These are phyloP conservation scores for Phycomyces nitens DNA, from an alignment of 192 early-diverging fungal species.

Conservation along the genomic window DNA sequence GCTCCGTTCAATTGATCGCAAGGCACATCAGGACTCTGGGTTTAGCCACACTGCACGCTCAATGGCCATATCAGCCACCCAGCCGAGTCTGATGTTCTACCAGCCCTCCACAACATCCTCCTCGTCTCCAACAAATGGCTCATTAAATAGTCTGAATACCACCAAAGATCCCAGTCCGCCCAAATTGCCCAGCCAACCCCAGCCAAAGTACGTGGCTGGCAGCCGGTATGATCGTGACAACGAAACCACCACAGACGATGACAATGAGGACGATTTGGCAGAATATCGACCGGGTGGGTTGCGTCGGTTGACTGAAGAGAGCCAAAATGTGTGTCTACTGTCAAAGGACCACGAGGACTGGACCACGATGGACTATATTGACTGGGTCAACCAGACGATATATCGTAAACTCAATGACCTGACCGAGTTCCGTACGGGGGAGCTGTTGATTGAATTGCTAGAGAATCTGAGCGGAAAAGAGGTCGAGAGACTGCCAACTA, in stretches of 20 bases:
- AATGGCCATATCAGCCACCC: too few relatives aligned
- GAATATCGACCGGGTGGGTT: conserved; percentile 3
- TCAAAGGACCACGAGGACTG: neutral
- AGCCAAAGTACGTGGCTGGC: too few relatives aligned
- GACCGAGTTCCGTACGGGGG: conserved; percentile 43
- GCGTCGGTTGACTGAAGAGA: neutral
- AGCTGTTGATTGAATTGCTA: conserved; percentile 43
- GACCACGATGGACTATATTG: conserved; percentile 30
- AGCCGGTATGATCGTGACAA: too few relatives aligned
- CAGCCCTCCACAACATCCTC: neutral
- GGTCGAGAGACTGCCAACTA: conserved; percentile 41
- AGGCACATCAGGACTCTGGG: too few relatives aligned
- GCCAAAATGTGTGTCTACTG: neutral
- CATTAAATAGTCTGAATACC: neutral
- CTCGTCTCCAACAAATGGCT: neutral
- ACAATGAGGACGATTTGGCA: conserved; percentile 10
- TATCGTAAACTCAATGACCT: conserved; percentile 31
- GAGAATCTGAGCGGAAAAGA: conserved; percentile 45
- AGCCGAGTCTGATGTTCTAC: neutral
- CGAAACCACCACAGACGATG: neutral
- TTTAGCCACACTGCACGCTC: too few relatives aligned
- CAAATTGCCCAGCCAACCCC: too few relatives aligned
- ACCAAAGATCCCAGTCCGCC: neutral
- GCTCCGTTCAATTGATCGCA: too few relatives aligned
- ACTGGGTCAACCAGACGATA: conserved; percentile 44